Base-by-base conservation (phyloP, 345 rosid species). In the Citrus hindsii region DNA sequence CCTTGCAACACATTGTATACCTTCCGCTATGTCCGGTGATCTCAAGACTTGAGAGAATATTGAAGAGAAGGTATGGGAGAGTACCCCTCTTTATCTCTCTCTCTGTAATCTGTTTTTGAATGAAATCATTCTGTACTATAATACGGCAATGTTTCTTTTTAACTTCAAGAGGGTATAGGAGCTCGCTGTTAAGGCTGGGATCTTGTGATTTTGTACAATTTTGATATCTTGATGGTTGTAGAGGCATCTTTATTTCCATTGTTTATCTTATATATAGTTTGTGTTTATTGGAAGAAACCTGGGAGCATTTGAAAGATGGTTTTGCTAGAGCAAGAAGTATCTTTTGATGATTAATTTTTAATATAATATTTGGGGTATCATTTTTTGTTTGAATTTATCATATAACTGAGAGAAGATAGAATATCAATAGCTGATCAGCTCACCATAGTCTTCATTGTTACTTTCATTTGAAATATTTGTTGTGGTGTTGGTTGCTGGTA, bases 11-110 rank as follows among this genome's bases (percentile, higher is more conserved):
- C 98, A 95, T 77, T 89, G 97, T 82, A 93, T 95, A 85, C 93
- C 97, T 72, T 89, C 94, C 53, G 92, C 98, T 21, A 85, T 92
- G 90, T 95, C 98, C 42, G 94, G 87, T 80, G 97, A 95, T 86
- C 97, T 95, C 76, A 93, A 87, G 82, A 81, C 86, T 40, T 88
- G 84, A 88, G 70, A 46, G 75, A 74, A 56, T 69, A 37, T 76
- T 51, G 76, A 73, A 66, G 27, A 28, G 28, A 61, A 65, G 65
- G 56, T 67, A 27, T 64, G 59, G 38, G 59, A 55, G 58, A 37
- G 46, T 4, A 46, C 27, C 24, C 9, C 62, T 69, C 18, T 24
- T 25, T 30, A 7, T 58, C 14, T 22, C 32, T 22, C 6, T 25
- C 25, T 48, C 19, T 53, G 35, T 25, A n/a, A 13, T 38, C 13